Evolutionary conservation across 176 grass and related monocot genomes (phyloP), one percentile per base, ranked within the genome.

Genomic region (Musa itinerans): DNA sequence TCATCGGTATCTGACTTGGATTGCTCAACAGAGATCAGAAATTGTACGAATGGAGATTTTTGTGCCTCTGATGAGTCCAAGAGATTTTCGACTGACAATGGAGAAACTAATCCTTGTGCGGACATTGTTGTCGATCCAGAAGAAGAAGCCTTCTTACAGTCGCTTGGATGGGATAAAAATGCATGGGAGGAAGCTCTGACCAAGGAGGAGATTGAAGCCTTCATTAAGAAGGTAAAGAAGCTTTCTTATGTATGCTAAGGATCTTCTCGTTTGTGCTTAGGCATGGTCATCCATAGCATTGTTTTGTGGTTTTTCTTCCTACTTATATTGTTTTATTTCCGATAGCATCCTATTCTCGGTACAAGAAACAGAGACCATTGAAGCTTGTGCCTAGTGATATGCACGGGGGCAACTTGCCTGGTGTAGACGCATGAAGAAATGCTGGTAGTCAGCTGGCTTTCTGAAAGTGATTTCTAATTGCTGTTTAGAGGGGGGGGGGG

Each of bases 91-190:
- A 34, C 20, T 52, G 34, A 68, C 23, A 52, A 51, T 65, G 81
- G 53, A 71, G 74, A 83, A 63, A 26, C 34, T 52, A 69, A 82
- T 55, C 21, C 22, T 53, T 27, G 49, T 24, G 71, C 22, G 22
- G 84, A 74, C 58, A 73, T 43, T 52, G 78, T 24, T 76, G 83
- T 55, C 26, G 72, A 85, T 65, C 84, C 84, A 10, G 80, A 86
- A 51, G 84, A 86, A 70, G 69, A 82, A 58, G 80, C 75, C 21
- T 86, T 86, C 51, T 74, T 86, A 26, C 52, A 49, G 34, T 82
- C 69, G 0, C 74, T 86, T 74, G 84, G 84, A 43, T 82, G 84
- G 84, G 84, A 86, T 65, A 68, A 82, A 73, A 86, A 82, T 82
- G 84, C 61, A 34, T 71, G 64, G 69, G 84, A 54, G 52, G 79